Conservation (phyloP, 352 stramenopile species). For the Globisporangium nunn region DNA sequence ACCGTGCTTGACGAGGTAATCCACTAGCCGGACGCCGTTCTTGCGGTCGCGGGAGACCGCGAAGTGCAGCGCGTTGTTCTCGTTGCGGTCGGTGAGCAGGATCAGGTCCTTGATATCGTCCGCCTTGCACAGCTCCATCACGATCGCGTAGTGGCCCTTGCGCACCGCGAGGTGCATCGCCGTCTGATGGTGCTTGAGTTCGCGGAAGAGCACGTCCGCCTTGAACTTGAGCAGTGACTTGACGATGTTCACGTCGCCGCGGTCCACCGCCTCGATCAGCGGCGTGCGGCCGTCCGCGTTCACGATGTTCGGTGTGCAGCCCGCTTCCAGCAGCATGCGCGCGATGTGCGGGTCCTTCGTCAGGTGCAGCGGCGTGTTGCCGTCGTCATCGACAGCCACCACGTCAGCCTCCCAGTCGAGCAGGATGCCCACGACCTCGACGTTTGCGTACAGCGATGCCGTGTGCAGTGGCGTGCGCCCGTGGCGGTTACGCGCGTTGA, state of each 20-base stretch:
- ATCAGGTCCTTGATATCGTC: constrained; percentile 58
- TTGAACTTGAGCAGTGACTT: constrained; percentile 77
- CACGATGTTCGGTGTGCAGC: constrained; percentile 79
- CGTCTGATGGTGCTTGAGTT: constrained; percentile 83
- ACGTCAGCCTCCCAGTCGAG: constrained; percentile 79
- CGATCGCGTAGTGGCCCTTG: constrained; percentile 80
- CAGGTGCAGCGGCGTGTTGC: constrained; percentile 81
- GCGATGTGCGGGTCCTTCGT: constrained; percentile 71
- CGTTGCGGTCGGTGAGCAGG: constrained; percentile 70
- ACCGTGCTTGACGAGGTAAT: constrained; percentile 81
- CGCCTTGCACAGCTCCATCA: constrained; percentile 82
- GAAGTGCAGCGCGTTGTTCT: constrained; percentile 84
- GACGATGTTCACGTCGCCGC: constrained; percentile 65
- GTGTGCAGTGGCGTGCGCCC: constrained; percentile 79
- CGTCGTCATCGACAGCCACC: constrained; percentile 69
- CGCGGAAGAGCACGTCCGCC: constrained; percentile 77
- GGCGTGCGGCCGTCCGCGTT: constrained; percentile 71
- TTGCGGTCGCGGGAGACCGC: constrained; percentile 76
- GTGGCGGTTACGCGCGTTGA: constrained; percentile 75
- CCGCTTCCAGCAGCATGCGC: constrained; percentile 75
- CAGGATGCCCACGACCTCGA: constrained; percentile 76
- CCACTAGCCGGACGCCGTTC: constrained; percentile 71
- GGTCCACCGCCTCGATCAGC: constrained; percentile 76
- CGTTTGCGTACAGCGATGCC: constrained; percentile 71
- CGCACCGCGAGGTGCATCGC: constrained; percentile 75